A percentile compares a stretch with the other conserved stretches of the same genome.
phyloP scores from a whole-genome alignment of 192 early-diverging fungal species.

The Mortierella hygrophila region DNA sequence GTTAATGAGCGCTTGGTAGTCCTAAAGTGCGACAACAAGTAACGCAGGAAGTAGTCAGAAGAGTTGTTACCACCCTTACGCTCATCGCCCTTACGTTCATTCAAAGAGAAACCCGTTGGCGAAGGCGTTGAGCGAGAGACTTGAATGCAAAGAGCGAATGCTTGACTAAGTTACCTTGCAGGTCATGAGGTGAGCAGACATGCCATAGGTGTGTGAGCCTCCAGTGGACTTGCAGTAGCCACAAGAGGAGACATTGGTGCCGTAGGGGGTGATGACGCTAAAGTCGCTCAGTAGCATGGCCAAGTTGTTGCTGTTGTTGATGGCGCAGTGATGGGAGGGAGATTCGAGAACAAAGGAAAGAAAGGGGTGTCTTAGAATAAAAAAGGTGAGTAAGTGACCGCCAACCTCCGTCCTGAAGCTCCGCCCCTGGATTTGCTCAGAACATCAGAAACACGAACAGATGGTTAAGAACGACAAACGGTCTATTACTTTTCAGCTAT shows the following conservation, averaged over 20 bases:
- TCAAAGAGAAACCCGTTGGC: not conserved
- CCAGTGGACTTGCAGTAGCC: constrained; percentile 75
- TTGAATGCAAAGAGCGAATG: not conserved
- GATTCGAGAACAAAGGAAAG: not conserved
- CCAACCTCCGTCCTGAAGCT: too few relatives aligned
- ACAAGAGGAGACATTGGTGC: constrained; percentile 59
- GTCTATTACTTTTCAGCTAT: too few relatives aligned
- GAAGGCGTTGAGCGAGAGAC: not conserved
- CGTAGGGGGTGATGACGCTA: constrained; percentile 44
- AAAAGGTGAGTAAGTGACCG: too few relatives aligned
- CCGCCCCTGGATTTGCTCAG: too few relatives aligned
- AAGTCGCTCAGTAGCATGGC: constrained; percentile 34
- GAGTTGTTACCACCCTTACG: not conserved
- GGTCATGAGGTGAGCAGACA: constrained; percentile 70
- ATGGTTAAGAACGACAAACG: too few relatives aligned
- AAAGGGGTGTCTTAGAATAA: not conserved
- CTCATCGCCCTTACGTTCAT: too few relatives aligned
- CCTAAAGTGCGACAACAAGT: constrained; percentile 36
- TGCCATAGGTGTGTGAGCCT: constrained; percentile 70
- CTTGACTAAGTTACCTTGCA: constrained; percentile 37
- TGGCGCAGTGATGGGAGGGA: not conserved
- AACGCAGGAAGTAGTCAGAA: not conserved
- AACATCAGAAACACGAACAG: too few relatives aligned
- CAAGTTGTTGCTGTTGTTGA: not conserved
- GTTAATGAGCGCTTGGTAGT: constrained; percentile 78